Conservation (phyloP, 1,139 yeast species). For the Zygoascus sp. region DNA sequence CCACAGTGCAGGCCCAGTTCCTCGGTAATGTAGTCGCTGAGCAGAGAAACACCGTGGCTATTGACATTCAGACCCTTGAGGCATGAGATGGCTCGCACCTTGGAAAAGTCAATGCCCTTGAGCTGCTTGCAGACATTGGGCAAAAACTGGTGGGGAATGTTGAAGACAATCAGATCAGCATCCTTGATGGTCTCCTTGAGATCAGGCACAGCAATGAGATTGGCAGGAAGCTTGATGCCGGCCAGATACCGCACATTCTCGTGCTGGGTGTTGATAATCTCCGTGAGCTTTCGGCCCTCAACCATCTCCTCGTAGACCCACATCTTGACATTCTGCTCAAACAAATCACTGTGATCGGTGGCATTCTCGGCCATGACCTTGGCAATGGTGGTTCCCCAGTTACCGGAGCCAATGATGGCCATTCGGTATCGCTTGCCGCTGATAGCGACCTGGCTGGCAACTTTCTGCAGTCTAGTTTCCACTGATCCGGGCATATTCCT, state of each 20-base stretch:
- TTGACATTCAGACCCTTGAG: constrained; percentile 86
- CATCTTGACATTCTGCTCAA: constrained; percentile 71
- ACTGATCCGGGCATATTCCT: constrained; percentile 4
- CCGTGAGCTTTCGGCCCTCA: constrained; percentile 66
- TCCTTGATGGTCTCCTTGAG: constrained; percentile 64
- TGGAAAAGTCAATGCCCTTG: constrained; percentile 63
- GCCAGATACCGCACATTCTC: constrained; percentile 81
- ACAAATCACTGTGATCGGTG: constrained; percentile 60
- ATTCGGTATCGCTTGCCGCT: constrained; percentile 17
- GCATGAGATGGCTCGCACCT: constrained; percentile 83
- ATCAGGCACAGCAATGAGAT: constrained; percentile 81
- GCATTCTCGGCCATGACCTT: constrained; percentile 88
- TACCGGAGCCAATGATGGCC: constrained; percentile 42
- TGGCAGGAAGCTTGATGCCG: constrained; percentile 69
- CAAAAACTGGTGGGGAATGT: constrained; percentile 92
- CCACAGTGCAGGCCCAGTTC: constrained; percentile 85
- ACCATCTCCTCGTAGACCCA: constrained; percentile 86
- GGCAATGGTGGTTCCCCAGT: constrained; percentile 90
- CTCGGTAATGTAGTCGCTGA: constrained; percentile 70
- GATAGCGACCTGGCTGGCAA: constrained; percentile 10
- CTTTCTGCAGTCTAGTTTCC: constrained; percentile 6
- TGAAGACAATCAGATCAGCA: constrained; percentile 81
- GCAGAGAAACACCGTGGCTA: constrained; percentile 71
- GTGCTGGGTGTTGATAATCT: constrained; percentile 78
- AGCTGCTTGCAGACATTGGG: constrained; percentile 68